Percentiles rank a stretch among this genome's conserved stretches.
These are phyloP conservation scores for Pseudozyma sp. DNA, from an alignment of 1,284 basidiomycete genomes.

Conservation along the genomic window DNA sequence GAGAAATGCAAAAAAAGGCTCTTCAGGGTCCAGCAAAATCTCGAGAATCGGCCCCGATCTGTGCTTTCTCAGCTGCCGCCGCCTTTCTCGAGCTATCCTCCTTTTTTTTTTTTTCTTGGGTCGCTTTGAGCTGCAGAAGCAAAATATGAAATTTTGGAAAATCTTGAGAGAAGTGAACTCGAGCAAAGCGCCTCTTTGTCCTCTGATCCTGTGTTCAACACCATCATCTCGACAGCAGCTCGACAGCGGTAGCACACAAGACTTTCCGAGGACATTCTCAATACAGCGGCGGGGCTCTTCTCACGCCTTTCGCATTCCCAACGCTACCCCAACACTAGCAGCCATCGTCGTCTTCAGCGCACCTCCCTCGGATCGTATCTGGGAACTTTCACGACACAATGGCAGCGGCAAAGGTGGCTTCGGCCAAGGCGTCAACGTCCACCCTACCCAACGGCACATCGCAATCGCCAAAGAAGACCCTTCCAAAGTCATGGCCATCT, in stretches of 20 bases:
- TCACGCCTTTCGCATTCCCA: too few species aligned
- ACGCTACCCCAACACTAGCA: not conserved
- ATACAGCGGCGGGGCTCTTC: too few species aligned
- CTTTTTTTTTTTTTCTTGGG: slow-evolving; percentile 16
- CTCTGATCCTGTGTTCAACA: not conserved
- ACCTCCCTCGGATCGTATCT: not conserved
- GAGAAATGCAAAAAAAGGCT: not conserved
- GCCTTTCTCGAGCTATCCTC: not conserved
- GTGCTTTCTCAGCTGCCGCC: not conserved
- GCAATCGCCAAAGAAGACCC: slow-evolving; percentile 19
- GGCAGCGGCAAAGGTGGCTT: slow-evolving; percentile 33
- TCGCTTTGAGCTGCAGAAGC: not conserved
- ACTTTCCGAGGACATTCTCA: too few species aligned
- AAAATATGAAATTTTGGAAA: slow-evolving; percentile 20
- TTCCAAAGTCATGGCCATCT: slow-evolving; percentile 14
- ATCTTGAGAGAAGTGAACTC: not conserved
- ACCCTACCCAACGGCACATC: slow-evolving; percentile 14
- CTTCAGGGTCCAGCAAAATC: slow-evolving; percentile 27
- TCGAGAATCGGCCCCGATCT: slow-evolving; percentile 26
- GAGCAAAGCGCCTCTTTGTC: slow-evolving; percentile 2
- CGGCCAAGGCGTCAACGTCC: slow-evolving; percentile 20
- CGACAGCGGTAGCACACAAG: not conserved
- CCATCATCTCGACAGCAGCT: slow-evolving; percentile 1
- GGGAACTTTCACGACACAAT: slow-evolving; percentile 16
- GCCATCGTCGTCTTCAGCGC: not conserved